Conservation (phyloP, 2,329 filamentous ascomycete genomes). For the Fusarium metavorans region DNA sequence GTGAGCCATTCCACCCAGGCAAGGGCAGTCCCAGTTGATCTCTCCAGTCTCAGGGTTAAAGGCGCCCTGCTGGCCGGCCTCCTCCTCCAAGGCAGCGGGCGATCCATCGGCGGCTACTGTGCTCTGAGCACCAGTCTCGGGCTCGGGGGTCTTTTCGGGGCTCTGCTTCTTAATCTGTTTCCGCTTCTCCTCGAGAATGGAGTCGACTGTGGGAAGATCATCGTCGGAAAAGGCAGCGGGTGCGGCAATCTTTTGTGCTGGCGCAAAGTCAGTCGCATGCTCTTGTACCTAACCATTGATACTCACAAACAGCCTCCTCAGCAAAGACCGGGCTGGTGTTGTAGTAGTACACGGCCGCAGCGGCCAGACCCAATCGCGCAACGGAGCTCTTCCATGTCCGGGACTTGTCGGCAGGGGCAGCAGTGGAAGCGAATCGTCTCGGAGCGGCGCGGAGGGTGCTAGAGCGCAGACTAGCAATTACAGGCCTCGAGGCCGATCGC, state of each 20-base stretch:
- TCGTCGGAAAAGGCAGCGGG: slow-evolving; percentile 68
- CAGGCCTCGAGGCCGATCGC: slow-evolving; percentile 60
- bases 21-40: slow-evolving; percentile 99
- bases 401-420: slow-evolving; percentile 70
- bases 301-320: slow-evolving; percentile 81
- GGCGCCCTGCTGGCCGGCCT: slow-evolving; percentile 87
- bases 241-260: slow-evolving; percentile 51
- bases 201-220: slow-evolving; percentile 73
- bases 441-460: slow-evolving; percentile 54
- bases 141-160: slow-evolving; percentile 40
- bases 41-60: slow-evolving; percentile 99
- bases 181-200: slow-evolving; percentile 74
- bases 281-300: background rate
- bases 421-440: slow-evolving; percentile 66
- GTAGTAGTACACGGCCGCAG: slow-evolving; percentile 89
- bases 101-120: slow-evolving; percentile 50
- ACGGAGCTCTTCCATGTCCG: slow-evolving; percentile 85
- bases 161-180: slow-evolving; percentile 54
- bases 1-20: slow-evolving; percentile 95
- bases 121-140: slow-evolving; percentile 44
- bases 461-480: slow-evolving; percentile 57
- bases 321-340: slow-evolving; percentile 91
- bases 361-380: slow-evolving; percentile 80
- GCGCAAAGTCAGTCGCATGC: slow-evolving; percentile 17
- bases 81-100: slow-evolving; percentile 75